Conservation (phyloP, 768 basidiomycete genomes). For the Postia placenta region DNA sequence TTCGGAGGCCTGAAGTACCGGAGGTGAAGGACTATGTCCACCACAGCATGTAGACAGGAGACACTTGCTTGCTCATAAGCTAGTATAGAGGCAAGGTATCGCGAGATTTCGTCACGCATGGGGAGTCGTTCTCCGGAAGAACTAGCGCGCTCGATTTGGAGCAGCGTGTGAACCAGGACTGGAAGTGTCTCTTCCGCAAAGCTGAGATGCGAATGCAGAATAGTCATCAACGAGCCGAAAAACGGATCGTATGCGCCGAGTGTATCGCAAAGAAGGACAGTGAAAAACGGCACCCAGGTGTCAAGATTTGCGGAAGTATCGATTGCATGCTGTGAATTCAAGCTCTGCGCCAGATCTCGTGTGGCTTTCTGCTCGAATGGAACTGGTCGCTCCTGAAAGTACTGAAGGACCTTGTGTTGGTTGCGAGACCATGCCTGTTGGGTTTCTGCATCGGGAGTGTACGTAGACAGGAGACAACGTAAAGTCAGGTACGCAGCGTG, state of each 20-base stretch:
- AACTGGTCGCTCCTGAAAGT: slow-evolving; percentile 19
- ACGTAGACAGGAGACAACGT: slow-evolving; percentile 45
- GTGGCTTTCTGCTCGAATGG: slow-evolving; percentile 16
- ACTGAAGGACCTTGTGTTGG: slow-evolving; percentile 17
- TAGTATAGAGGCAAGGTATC: slow-evolving; percentile 56
- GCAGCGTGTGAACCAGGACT: slow-evolving; percentile 62
- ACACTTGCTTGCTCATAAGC: slow-evolving; percentile 29
- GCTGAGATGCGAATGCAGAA: slow-evolving; percentile 45
- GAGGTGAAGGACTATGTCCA: slow-evolving; percentile 75
- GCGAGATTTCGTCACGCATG: slow-evolving; percentile 31
- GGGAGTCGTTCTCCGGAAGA: slow-evolving; percentile 17
- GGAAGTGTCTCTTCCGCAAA: slow-evolving; percentile 72
- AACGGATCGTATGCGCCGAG: slow-evolving; percentile 52
- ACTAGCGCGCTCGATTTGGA: slow-evolving; percentile 31
- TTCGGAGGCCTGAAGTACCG: slow-evolving; percentile 51
- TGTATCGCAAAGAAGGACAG: slow-evolving; percentile 51
- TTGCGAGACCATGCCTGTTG: slow-evolving; percentile 27
- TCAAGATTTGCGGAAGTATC: slow-evolving; percentile 45
- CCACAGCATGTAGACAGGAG: slow-evolving; percentile 49
- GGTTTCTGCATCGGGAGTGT: slow-evolving; percentile 24
- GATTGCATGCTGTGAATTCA: slow-evolving; percentile 28
- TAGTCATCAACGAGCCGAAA: slow-evolving; percentile 59
- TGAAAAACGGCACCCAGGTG: slow-evolving; percentile 56
- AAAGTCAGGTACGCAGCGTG: slow-evolving; percentile 61
- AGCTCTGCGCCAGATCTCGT: slow-evolving; percentile 33